Evolutionary conservation across 2,329 filamentous ascomycete species (phyloP).

Genomic region (Amauroascus niger): DNA sequence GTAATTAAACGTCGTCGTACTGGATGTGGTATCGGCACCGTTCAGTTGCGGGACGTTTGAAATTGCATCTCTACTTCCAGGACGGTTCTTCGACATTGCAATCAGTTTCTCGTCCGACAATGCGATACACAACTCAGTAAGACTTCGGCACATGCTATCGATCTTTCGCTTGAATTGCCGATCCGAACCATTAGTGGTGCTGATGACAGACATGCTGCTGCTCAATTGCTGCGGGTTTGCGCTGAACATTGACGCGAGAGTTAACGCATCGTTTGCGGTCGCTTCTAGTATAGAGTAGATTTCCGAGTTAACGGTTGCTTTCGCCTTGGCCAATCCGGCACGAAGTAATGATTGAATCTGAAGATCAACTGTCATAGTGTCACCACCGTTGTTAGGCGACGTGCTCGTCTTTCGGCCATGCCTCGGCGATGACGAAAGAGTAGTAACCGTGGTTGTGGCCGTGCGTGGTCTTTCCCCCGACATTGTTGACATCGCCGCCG

Average conservation of each 20-base stretch:
- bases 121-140: conserved; percentile 86
- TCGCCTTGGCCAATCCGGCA: conserved; percentile 70
- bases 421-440: conserved; percentile 81
- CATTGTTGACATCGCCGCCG: conserved; percentile 63
- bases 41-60: conserved; percentile 20
- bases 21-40: conserved; percentile 21
- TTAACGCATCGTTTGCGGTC: conserved; percentile 70
- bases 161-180: conserved; percentile 81
- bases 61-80: conserved; percentile 25
- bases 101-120: conserved; percentile 52
- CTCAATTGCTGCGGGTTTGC: conserved; percentile 49
- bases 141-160: conserved; percentile 80
- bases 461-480: conserved; percentile 78
- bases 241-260: conserved; percentile 68
- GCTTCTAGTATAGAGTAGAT: conserved; percentile 72
- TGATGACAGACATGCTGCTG: conserved; percentile 29
- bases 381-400: conserved; percentile 27
- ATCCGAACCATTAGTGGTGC: conserved; percentile 48
- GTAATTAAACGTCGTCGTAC: conserved; percentile 25
- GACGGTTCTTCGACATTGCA: conserved; percentile 21
- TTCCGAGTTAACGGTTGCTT: conserved; percentile 56
- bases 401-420: conserved; percentile 48
- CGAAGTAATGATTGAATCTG: conserved; percentile 70
- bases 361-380: conserved; percentile 35
- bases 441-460: conserved; percentile 83